Base-by-base conservation (phyloP, 495 filamentous ascomycete genomes). In the Xylaria venustula region DNA sequence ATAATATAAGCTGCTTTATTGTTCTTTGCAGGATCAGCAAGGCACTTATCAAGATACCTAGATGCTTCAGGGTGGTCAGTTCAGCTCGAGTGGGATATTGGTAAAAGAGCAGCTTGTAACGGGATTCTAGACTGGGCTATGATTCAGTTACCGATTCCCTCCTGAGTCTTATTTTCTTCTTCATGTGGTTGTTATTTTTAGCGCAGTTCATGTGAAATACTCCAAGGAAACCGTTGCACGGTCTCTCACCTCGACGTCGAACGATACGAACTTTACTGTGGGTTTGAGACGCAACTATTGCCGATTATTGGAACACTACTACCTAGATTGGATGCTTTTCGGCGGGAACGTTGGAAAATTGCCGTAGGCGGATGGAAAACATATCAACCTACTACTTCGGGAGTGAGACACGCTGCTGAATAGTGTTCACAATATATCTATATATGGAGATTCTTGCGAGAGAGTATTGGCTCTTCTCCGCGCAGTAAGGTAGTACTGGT, bases 1-100 rank as follows among this genome's bases (percentile, higher is more conserved):
- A 63, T 60, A 52, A 59, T 57, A 56, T 47, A 61, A 40, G 30
- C 5, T 63, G 61, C 58, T 62, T 46, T 57, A 67, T 67, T 60
- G 53, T 41, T 59, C 36, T 61, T 36, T 60, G 37, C 26, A 60
- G 32, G 47, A 5, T 25, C 12, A 36, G 19, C 47, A 45, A 41
- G 26, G 40, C 36, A 15, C 11, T 6, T 1, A 15, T 11, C 20
- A 17, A 19, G 22, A 44, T 5, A 34, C 5, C 30, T 5, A 5
- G 30, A 34, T 34, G n/a, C n/a, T n/a, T n/a, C n/a, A 34, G 5
- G 30, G 11, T 11, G 30, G 5, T 11, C 5, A 34, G 11, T 5
- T 11, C 11, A 34, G 30, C 30, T 34, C 11, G 30, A 5, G 30
- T 34, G 11, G n/a, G 30, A 34, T 11, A 11, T 34, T 11, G 30